Conservation (phyloP, 345 rosid genomes). For the Salix suchowensis region DNA sequence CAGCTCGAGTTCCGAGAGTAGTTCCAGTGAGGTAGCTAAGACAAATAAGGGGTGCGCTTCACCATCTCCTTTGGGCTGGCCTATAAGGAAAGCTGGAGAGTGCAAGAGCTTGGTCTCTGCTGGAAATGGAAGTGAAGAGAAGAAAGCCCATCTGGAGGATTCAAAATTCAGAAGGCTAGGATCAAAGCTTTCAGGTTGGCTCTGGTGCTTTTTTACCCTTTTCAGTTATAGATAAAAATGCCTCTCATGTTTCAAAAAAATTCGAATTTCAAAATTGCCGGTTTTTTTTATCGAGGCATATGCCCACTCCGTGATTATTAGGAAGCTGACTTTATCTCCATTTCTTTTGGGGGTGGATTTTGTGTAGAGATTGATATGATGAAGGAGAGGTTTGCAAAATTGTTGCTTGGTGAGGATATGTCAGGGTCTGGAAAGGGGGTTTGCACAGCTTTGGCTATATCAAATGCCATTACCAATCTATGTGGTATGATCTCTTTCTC, state of each 20-base stretch:
- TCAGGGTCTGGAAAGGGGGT: slow-evolving; percentile 98
- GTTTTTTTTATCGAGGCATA: not conserved
- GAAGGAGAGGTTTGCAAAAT: slow-evolving; percentile 90
- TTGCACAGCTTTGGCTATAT: slow-evolving; percentile 85
- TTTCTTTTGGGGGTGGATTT: not conserved
- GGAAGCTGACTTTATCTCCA: not conserved
- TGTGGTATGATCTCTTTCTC: slow-evolving; percentile 53
- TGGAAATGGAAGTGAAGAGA: slow-evolving; percentile 33
- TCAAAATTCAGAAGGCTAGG: slow-evolving; percentile 31
- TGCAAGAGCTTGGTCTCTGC: slow-evolving; percentile 34
- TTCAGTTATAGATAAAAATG: not conserved
- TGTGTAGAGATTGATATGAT: slow-evolving; percentile 81
- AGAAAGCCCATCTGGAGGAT: slow-evolving; percentile 26
- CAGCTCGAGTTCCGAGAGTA: slow-evolving; percentile 37
- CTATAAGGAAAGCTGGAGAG: slow-evolving; percentile 66
- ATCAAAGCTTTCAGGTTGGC: slow-evolving; percentile 51
- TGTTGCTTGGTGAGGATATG: slow-evolving; percentile 98
- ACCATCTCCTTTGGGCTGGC: slow-evolving; percentile 80
- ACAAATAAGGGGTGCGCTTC: slow-evolving; percentile 37
- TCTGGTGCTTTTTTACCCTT: not conserved
- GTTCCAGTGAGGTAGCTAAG: slow-evolving; percentile 25
- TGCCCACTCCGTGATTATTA: not conserved
- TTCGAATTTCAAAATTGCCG: slow-evolving; percentile 1
- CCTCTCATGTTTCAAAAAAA: not conserved
- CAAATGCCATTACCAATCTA: slow-evolving; percentile 92